Evolutionary conservation across 805 yeast genomes (phyloP), one percentile per base, ranked within the genome.

Genomic region (Pichia insulana): DNA sequence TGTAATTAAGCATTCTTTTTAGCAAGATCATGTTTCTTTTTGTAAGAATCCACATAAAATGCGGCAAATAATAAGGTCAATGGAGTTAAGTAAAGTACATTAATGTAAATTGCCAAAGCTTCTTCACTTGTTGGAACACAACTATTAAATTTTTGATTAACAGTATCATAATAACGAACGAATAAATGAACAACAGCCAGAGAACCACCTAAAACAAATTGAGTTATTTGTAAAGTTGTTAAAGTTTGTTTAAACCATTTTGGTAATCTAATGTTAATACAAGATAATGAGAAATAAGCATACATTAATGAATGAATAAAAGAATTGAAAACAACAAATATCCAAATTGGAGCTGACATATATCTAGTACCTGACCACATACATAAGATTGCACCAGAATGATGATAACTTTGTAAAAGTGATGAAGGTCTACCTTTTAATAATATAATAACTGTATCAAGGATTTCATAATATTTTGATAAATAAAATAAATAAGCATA

Each of bases 311-410:
- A 67, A 65, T 81, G 88, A 55, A 81, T 80, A 57, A 81, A 74
- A n/a, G 86, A 80, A 67, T 81, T 81, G 73, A 81, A 81, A 20
- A 77, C 84, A 36, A 80, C 86, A 62, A 81, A 81, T 53, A 81
- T 77, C 88, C 88, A 81, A 57, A 81, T 81, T 30, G 88, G 88
- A 5, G 87, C 84, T 12, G 84, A 72, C 40, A 73, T 74, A 60
- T 65, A 81, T 44, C 87, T 65, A 43, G 78, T 73, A 2, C 88
- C 88, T 7, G 83, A 74, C 87, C 87, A 81, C 88, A 81, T 81
- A 46, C 84, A 79, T 61, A 81, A 64, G 78, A 81, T 81, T 38
- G 88, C 88, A 20, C 88, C 88, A 5, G 87, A 74, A 58, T 81
- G 88, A 57, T 81, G 88, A 62, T 81, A 81, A 44, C 83, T 75